Evolutionary conservation across 805 yeast genomes (phyloP).

Genomic region (Lachancea dasiensis): DNA sequence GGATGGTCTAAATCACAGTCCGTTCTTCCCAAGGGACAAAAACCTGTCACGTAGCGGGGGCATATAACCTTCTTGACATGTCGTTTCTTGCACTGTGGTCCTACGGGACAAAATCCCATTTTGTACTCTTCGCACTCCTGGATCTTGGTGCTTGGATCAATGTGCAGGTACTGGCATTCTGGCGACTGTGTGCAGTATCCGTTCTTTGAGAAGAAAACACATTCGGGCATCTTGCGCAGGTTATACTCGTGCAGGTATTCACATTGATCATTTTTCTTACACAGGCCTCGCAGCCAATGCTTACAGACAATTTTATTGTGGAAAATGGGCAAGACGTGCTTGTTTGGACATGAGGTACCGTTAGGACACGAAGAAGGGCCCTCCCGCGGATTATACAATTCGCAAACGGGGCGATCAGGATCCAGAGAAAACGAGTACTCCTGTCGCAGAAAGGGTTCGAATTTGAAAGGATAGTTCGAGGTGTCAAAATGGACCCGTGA

Average conservation of each 20-base stretch:
- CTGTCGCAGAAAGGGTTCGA: conserved; percentile 74
- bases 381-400: conserved; percentile 55
- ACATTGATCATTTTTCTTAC: conserved; percentile 94
- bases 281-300: conserved; percentile 96
- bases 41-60: conserved; percentile 78
- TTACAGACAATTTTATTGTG: conserved; percentile 86
- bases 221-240: conserved; percentile 92
- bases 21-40: conserved; percentile 82
- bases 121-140: conserved; percentile 82
- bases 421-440: conserved; percentile 80
- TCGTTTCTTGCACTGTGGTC: conserved; percentile 76
- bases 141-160: conserved; percentile 83
- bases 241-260: conserved; percentile 95
- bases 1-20: conserved; percentile 82
- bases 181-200: conserved; percentile 89
- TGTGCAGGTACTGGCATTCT: conserved; percentile 88
- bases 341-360: conserved; percentile 80
- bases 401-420: conserved; percentile 87
- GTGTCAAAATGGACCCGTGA: conserved; percentile 38
- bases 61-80: conserved; percentile 76
- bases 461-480: conserved; percentile 45
- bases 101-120: conserved; percentile 86
- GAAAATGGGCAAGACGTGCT: conserved; percentile 66
- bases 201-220: conserved; percentile 72
- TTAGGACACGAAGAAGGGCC: conserved; percentile 64